Conservation (phyloP, 306 rosid genomes). For the Vigna reflexopilosa region DNA sequence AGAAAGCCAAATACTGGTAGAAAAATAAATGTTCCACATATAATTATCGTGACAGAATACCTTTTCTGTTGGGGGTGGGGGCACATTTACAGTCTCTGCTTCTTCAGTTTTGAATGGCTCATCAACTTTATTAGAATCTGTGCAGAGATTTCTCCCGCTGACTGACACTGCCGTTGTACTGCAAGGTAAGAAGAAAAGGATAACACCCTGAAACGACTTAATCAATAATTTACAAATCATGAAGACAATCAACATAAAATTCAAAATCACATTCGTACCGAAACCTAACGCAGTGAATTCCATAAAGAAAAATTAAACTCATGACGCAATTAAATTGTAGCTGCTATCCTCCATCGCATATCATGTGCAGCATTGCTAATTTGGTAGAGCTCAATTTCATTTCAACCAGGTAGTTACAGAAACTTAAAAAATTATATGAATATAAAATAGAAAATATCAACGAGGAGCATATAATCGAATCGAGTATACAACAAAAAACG, state of each 20-base stretch:
- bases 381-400: slow-evolving; percentile 6
- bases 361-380: slow-evolving; percentile 3
- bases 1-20: not conserved
- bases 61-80: slow-evolving; percentile 90
- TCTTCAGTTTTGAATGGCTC: slow-evolving; percentile 84
- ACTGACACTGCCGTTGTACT: slow-evolving; percentile 60
- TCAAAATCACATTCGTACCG: slow-evolving; percentile 18
- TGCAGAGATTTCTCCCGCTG: slow-evolving; percentile 62
- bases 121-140: slow-evolving; percentile 75
- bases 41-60: slow-evolving; percentile 46
- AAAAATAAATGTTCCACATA: not conserved
- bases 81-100: slow-evolving; percentile 82
- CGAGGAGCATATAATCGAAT: slow-evolving; percentile 11
- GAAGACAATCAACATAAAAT: slow-evolving; percentile 34
- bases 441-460: not conserved
- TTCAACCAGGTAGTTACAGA: too few species aligned
- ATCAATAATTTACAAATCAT: slow-evolving; percentile 10
- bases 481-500: not conserved
- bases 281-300: not conserved
- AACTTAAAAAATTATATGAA: not conserved
- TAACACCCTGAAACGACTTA: slow-evolving; percentile 22
- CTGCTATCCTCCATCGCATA: not conserved
- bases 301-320: slow-evolving; percentile 2
- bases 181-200: slow-evolving; percentile 35
- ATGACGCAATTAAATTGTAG: not conserved